Evolutionary conservation across 495 filamentous ascomycete species (phyloP).

Genomic region (Choiromyces venosus): DNA sequence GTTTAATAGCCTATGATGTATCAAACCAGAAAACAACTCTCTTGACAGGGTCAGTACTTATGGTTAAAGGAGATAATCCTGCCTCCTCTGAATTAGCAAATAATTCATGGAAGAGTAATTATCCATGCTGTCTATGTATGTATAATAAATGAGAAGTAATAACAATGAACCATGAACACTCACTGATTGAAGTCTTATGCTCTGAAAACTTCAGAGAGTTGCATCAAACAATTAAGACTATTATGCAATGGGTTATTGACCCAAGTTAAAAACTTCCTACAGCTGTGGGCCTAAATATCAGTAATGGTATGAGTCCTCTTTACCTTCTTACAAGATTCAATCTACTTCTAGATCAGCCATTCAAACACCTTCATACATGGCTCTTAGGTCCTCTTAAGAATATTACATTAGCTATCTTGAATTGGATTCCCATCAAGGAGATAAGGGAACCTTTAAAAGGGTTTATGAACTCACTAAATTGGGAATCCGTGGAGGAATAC

Average conservation of each 20-base stretch:
- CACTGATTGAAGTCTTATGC: background rate
- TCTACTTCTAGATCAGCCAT: too few relatives aligned
- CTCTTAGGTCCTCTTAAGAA: background rate
- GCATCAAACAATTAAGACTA: background rate
- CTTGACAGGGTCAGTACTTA: background rate
- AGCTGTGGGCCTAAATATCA: too few relatives aligned
- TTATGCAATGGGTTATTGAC: too few relatives aligned
- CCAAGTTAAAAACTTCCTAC: too few relatives aligned
- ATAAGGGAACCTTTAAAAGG: background rate
- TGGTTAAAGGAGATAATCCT: background rate
- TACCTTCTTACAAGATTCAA: too few relatives aligned
- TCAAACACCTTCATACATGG: background rate
- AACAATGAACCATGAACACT: too few relatives aligned
- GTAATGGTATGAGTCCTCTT: too few relatives aligned
- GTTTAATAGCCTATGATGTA: background rate
- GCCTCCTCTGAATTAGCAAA: background rate
- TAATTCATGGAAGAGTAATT: background rate
- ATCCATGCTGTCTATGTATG: background rate
- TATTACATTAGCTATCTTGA: background rate
- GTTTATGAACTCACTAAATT: background rate
- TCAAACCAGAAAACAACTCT: background rate
- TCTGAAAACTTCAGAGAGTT: background rate
- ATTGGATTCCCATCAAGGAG: background rate
- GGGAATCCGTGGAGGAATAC: too few relatives aligned
- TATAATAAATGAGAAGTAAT: background rate